These are phyloP conservation scores for Pseudogymnoascus sp. DNA, from an alignment of 2,329 filamentous ascomycete species.

Conservation along the genomic window DNA sequence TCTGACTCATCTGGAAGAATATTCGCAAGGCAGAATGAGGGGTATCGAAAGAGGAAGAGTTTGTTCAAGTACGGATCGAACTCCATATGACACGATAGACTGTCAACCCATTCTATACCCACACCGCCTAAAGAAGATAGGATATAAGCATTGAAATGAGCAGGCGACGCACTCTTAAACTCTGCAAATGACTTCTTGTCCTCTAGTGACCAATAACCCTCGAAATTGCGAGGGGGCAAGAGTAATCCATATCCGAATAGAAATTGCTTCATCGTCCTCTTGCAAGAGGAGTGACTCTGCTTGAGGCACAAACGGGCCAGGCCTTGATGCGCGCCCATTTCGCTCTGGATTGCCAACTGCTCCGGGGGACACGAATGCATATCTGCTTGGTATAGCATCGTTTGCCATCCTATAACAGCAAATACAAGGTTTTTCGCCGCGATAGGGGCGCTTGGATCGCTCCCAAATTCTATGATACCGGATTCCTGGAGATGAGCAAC, in stretches of 20 bases:
- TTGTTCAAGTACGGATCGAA: slow-evolving; percentile 18
- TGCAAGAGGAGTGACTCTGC: slow-evolving; percentile 12
- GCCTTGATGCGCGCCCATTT: slow-evolving; percentile 17
- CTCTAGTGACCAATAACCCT: slow-evolving; percentile 12
- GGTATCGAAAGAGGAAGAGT: slow-evolving; percentile 24
- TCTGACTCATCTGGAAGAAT: neutral
- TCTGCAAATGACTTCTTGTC: slow-evolving; percentile 10
- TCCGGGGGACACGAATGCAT: slow-evolving; percentile 12
- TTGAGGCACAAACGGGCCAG: slow-evolving; percentile 16
- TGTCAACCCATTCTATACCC: slow-evolving; percentile 20
- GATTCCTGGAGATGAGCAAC: slow-evolving; percentile 13
- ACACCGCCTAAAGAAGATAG: slow-evolving; percentile 18
- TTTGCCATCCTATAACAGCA: slow-evolving; percentile 23
- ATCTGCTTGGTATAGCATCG: slow-evolving; percentile 22
- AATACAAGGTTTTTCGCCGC: slow-evolving; percentile 19
- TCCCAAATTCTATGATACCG: slow-evolving; percentile 11
- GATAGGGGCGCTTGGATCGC: neutral
- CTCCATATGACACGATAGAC: slow-evolving; percentile 23
- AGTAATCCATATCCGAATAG: slow-evolving; percentile 21
- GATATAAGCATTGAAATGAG: slow-evolving; percentile 18
- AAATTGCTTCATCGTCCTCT: slow-evolving; percentile 14
- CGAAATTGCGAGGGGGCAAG: slow-evolving; percentile 19
- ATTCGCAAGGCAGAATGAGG: slow-evolving; percentile 21
- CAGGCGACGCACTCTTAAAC: slow-evolving; percentile 12
- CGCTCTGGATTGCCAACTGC: slow-evolving; percentile 14